Base-by-base conservation (phyloP, 2,329 filamentous ascomycete species). In the Fusarium sarcochroum region DNA sequence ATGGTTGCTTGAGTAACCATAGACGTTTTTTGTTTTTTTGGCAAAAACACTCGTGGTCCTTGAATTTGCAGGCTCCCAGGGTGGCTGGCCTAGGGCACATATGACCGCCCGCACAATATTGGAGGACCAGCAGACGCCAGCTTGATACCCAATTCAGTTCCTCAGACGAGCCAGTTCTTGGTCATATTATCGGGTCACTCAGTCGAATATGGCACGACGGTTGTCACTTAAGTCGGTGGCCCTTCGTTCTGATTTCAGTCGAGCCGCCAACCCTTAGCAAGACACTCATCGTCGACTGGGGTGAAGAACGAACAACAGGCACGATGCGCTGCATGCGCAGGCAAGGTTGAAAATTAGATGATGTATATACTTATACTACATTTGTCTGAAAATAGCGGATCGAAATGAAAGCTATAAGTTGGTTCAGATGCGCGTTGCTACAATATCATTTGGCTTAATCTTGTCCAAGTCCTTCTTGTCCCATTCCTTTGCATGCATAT, bases 371-470 rank as follows among this genome's bases (percentile, higher is more conserved):
- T 11, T 10, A 25, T 25, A 45, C 17, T 45, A 17, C 42, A 30
- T 15, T 32, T 37, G 8, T 34, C n/a, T 47, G 17, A 8, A n/a
- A n/a, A 35, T 30, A 48, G 15, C 17, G 47, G 20, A 45, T 27
- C n/a, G 14, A 15, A 59, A 42, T 57, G 30, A 57, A 27, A 37
- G 18, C 18, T 48, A 37, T 21, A 13, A 30, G 18, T 30, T 47
- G n/a, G 20, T 7, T 34, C 34, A 14, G 13, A 7, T 17, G 17
- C 9, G 9, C 23, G 7, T 6, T 23, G 23, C 23, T 23, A 7
- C 13, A 25, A 9, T 7, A 37, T 27, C 41, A n/a, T 6, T 23
- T 5, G 7, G 23, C 6, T 23, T 7, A 23, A 23, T 23, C 23
- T 6, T 23, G 7, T 23, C 23, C 6, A 23, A 23, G 23, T 23